A percentile compares a stretch with the other conserved stretches of the same genome.
phyloP scores from a whole-genome alignment of 2,329 filamentous ascomycete genomes.

The Claviceps cyperi region DNA sequence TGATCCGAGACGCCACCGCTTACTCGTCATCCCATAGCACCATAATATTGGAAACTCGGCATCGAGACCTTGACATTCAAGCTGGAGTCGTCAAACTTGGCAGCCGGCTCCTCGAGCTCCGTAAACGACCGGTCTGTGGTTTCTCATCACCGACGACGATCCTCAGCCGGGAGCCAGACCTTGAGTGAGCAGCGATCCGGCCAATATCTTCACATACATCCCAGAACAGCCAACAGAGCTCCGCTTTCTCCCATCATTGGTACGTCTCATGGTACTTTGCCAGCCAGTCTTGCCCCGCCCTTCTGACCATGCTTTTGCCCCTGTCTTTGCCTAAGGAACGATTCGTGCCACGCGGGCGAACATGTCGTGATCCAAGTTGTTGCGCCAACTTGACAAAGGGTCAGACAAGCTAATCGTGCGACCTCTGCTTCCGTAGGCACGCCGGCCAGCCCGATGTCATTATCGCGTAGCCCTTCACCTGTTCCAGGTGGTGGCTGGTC shows the following conservation, averaged over 20 bases:
- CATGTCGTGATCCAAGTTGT: slow-evolving; percentile 6
- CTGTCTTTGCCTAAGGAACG: not conserved
- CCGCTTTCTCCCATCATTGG: slow-evolving; percentile 41
- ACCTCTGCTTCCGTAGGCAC: slow-evolving; percentile 29
- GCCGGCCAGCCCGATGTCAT: slow-evolving; percentile 53
- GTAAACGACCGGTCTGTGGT: slow-evolving; percentile 33
- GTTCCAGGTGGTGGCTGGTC: slow-evolving; percentile 77
- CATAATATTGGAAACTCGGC: not conserved
- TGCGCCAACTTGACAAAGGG: slow-evolving; percentile 11
- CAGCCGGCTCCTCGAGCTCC: slow-evolving; percentile 40
- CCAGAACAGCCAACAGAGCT: slow-evolving; percentile 15
- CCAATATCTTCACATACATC: slow-evolving; percentile 17
- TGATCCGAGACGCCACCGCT: slow-evolving; percentile 1
- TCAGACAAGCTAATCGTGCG: slow-evolving; percentile 3
- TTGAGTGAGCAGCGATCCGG: slow-evolving; percentile 18
- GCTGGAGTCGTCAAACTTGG: slow-evolving; percentile 36
- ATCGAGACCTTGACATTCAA: slow-evolving; percentile 17
- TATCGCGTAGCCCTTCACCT: slow-evolving; percentile 80
- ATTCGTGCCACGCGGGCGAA: not conserved
- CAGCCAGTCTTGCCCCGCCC: not conserved
- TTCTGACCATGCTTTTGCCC: not conserved
- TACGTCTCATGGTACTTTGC: slow-evolving; percentile 22
- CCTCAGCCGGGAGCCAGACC: slow-evolving; percentile 24
- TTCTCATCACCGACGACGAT: slow-evolving; percentile 36
- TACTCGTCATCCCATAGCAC: not conserved